These are phyloP conservation scores for Hemisphaericaspora subhashii DNA, from an alignment of 1,139 yeast species.

Conservation along the genomic window DNA sequence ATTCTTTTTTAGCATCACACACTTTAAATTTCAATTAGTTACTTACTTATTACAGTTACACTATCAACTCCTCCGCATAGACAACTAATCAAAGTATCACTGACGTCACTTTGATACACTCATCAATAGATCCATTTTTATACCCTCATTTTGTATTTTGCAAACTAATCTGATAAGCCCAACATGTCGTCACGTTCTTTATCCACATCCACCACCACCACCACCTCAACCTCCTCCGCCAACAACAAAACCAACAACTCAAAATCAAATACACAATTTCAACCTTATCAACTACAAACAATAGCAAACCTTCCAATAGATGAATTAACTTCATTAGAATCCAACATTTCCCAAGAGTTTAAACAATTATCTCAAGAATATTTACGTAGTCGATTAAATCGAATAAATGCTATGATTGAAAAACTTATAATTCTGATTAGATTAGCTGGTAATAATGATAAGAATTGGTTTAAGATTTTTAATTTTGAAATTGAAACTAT, in stretches of 20 bases:
- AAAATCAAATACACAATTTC: not conserved
- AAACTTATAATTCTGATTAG: constrained; percentile 29
- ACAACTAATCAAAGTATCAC: too few species aligned
- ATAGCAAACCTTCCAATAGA: constrained; percentile 25
- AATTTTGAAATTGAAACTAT: constrained; percentile 37
- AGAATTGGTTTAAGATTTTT: constrained; percentile 36
- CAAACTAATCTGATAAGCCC: too few species aligned
- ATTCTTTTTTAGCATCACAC: too few species aligned
- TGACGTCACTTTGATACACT: too few species aligned
- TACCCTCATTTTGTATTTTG: too few species aligned
- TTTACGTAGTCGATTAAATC: constrained; percentile 29
- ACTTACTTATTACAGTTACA: too few species aligned
- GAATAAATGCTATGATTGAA: constrained; percentile 33
- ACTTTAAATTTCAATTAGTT: too few species aligned
- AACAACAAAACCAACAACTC: not conserved
- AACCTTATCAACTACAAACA: not conserved
- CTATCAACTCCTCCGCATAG: too few species aligned
- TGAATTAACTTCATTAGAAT: constrained; percentile 31
- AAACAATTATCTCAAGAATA: constrained; percentile 28
- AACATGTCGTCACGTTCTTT: not conserved
- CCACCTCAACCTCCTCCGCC: too few species aligned
- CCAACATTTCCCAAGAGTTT: constrained; percentile 32
- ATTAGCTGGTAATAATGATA: constrained; percentile 29
- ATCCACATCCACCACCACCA: not conserved
- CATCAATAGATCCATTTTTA: too few species aligned